These are phyloP conservation scores for Paramecium octaurelia DNA, from an alignment of 73 alveolate genomes.

Conservation along the genomic window DNA sequence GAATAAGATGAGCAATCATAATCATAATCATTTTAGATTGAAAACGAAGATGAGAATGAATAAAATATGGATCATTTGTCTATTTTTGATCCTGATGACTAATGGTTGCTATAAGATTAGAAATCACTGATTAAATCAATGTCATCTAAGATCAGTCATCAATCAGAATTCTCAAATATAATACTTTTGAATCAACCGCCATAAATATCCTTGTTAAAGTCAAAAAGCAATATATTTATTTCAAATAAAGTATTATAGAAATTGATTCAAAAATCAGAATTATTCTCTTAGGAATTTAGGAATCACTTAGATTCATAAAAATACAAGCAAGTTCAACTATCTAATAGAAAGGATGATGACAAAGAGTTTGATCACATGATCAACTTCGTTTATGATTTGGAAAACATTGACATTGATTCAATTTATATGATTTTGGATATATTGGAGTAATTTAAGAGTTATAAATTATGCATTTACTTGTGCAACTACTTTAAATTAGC, in stretches of 20 bases:
- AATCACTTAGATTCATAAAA: slow-evolving; percentile 61
- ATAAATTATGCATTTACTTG: slow-evolving; percentile 79
- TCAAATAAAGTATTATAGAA: slow-evolving; percentile 78
- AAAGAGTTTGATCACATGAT: slow-evolving; percentile 58
- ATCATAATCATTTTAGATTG: not conserved
- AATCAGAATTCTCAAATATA: slow-evolving; percentile 11
- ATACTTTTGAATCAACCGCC: not conserved
- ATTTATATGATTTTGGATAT: slow-evolving; percentile 79
- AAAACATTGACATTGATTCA: slow-evolving; percentile 71
- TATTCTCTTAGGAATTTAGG: slow-evolving; percentile 81
- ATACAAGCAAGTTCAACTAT: slow-evolving; percentile 64
- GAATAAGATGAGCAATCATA: not conserved
- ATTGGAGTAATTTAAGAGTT: slow-evolving; percentile 80
- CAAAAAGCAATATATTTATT: slow-evolving; percentile 77
- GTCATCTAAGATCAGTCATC: not conserved
- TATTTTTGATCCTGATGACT: slow-evolving; percentile 76
- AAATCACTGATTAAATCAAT: slow-evolving; percentile 53
- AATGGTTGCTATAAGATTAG: slow-evolving; percentile 63
- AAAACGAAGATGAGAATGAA: not conserved
- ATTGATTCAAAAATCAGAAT: slow-evolving; percentile 73
- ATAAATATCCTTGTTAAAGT: slow-evolving; percentile 31
- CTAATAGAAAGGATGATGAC: slow-evolving; percentile 8
- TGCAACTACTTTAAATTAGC: slow-evolving; percentile 83
- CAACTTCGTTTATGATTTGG: slow-evolving; percentile 75
- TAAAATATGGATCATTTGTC: slow-evolving; percentile 69